These are phyloP conservation scores for Spathaspora sp. DNA, from an alignment of 805 yeast species.

Conservation along the genomic window DNA sequence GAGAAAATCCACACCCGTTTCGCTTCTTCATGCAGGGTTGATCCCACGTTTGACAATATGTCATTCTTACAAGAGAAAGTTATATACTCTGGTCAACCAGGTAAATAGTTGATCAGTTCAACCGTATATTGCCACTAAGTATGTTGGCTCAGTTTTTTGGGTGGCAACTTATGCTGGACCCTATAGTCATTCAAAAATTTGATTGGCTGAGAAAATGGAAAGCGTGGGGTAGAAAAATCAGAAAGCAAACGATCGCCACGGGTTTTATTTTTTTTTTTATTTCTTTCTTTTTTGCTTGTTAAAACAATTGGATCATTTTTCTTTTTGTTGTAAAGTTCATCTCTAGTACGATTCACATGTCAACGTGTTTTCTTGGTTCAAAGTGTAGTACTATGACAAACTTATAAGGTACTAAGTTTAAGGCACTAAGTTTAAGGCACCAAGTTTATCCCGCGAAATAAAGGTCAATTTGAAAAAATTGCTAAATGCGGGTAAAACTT, in stretches of 20 bases:
- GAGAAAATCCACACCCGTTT: not conserved
- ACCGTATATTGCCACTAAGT: not conserved
- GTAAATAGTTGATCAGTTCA: not conserved
- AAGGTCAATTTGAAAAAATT: no score
- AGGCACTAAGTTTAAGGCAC: no score
- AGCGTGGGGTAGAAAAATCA: slow-evolving; percentile 1
- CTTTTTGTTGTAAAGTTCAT: not conserved
- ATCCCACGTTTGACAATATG: not conserved
- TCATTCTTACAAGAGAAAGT: no score
- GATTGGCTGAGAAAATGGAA: not conserved
- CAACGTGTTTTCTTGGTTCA: no score
- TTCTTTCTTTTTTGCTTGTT: not conserved
- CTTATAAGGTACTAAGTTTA: no score
- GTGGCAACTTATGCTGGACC: not conserved
- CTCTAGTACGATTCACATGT: no score
- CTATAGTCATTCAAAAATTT: not conserved
- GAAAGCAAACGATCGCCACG: not conserved
- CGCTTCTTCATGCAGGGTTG: not conserved
- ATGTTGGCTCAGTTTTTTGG: not conserved
- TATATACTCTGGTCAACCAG: no score
- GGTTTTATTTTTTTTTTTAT: not conserved
- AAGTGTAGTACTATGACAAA: no score
- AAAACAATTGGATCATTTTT: not conserved
- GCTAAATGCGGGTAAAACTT: no score
- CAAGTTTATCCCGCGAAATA: no score